Conservation (phyloP, 805 yeast genomes). For the Metschnikowia lochheadii region DNA sequence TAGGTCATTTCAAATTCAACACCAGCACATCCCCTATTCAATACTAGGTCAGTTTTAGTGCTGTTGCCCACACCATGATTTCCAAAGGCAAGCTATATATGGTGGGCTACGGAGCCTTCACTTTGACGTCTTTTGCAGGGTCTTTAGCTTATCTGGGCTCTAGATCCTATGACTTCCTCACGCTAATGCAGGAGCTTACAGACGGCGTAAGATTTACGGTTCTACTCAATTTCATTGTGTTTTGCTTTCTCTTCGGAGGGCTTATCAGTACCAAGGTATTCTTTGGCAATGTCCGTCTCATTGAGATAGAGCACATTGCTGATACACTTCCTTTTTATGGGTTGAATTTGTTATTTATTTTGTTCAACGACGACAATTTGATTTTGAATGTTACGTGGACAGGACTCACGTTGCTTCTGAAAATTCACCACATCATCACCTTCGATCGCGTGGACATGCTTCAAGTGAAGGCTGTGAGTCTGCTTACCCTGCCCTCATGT, state of each 20-base stretch:
- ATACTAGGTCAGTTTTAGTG: background rate
- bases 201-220: constrained; percentile 12
- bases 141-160: constrained; percentile 13
- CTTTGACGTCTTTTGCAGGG: constrained; percentile 9
- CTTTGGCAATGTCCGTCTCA: constrained; percentile 70
- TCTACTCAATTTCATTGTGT: constrained; percentile 17
- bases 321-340: constrained; percentile 34
- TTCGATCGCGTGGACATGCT: constrained; percentile 46
- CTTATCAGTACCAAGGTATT: constrained; percentile 38
- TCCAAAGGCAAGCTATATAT: background rate
- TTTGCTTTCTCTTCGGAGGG: constrained; percentile 17
- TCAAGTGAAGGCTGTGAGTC: constrained; percentile 27
- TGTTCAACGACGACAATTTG: constrained; percentile 62
- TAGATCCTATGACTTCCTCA: constrained; percentile 13
- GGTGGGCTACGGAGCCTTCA: constrained; percentile 13
- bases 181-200: constrained; percentile 16
- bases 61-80: background rate
- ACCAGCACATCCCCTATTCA: too few relatives aligned
- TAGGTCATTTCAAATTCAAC: background rate
- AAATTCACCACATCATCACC: constrained; percentile 75
- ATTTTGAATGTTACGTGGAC: constrained; percentile 44
- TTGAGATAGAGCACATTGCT: constrained; percentile 66
- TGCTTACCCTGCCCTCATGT: constrained; percentile 15
- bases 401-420: constrained; percentile 35
- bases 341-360: constrained; percentile 52